Evolutionary conservation across 2,329 filamentous ascomycete species (phyloP).

Genomic region (Penicillium sp.): DNA sequence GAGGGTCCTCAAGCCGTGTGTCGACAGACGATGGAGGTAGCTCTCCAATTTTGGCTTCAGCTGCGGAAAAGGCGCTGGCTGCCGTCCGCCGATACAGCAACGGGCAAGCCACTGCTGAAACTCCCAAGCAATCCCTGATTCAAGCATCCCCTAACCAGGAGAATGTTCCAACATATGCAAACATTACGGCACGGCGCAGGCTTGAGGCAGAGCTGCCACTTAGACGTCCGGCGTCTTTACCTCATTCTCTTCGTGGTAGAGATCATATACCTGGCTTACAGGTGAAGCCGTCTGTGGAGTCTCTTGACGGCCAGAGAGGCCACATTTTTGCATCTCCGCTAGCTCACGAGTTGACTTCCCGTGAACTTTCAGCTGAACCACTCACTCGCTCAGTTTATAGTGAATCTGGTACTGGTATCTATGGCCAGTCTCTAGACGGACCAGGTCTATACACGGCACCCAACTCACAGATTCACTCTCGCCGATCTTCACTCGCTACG

Average conservation of each 20-base stretch:
- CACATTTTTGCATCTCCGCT: constrained; percentile 35
- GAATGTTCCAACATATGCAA: constrained; percentile 41
- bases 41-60: constrained; percentile 34
- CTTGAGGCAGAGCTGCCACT: constrained; percentile 16
- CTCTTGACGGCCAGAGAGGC: constrained; percentile 29
- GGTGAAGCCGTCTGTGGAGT: constrained; percentile 37
- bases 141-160: constrained; percentile 24
- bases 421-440: constrained; percentile 21
- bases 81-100: constrained; percentile 44
- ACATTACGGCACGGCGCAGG: constrained; percentile 33
- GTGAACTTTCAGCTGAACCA: constrained; percentile 31
- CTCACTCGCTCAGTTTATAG: constrained; percentile 38
- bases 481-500: constrained; percentile 22
- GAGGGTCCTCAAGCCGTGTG: constrained; percentile 34
- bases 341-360: constrained; percentile 23
- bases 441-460: constrained; percentile 31
- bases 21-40: constrained; percentile 18
- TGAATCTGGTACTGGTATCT: constrained; percentile 32
- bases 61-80: constrained; percentile 44
- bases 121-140: constrained; percentile 6
- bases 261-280: constrained; percentile 25
- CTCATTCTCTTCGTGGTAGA: constrained; percentile 13
- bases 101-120: constrained; percentile 28
- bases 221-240: constrained; percentile 28
- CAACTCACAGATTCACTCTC: constrained; percentile 29